These are phyloP conservation scores for Berberis thunbergii DNA, from an alignment of 164 flowering plant genomes.

Conservation along the genomic window DNA sequence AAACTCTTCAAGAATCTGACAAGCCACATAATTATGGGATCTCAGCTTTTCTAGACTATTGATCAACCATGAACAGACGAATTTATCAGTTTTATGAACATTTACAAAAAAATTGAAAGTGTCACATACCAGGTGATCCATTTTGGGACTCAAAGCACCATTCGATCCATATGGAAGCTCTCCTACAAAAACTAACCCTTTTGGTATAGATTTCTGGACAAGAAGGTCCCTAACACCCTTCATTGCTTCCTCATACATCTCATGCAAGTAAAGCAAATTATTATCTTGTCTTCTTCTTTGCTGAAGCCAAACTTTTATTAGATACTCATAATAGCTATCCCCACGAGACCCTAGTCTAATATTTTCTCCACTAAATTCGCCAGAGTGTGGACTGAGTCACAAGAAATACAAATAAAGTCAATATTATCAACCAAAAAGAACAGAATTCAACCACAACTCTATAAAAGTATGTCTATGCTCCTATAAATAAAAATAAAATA, in stretches of 20 bases:
- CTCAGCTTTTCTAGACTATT: too few relatives aligned
- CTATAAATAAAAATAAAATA: neutral
- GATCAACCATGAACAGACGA: neutral
- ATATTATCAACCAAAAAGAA: too few relatives aligned
- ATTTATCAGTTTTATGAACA: neutral
- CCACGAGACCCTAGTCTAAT: slow-evolving; percentile 97
- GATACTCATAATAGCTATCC: slow-evolving; percentile 97
- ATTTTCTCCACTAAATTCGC: slow-evolving; percentile 84
- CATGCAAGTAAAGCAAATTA: slow-evolving; percentile 55
- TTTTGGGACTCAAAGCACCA: slow-evolving; percentile 79
- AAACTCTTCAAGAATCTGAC: too few relatives aligned
- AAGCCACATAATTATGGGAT: too few relatives aligned
- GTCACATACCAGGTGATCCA: slow-evolving; percentile 92
- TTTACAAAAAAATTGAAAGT: neutral
- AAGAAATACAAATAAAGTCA: neutral
- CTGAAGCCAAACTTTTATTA: slow-evolving; percentile 96
- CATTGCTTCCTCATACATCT: slow-evolving; percentile 93
- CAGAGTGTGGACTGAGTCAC: slow-evolving; percentile 66
- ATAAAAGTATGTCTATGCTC: neutral
- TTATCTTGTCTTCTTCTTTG: slow-evolving; percentile 29
- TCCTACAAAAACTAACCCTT: slow-evolving; percentile 85
- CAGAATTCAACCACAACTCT: too few relatives aligned
- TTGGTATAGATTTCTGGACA: slow-evolving; percentile 74
- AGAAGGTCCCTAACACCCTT: slow-evolving; percentile 85
- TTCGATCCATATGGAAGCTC: slow-evolving; percentile 79